A percentile compares a stretch with the other conserved stretches of the same genome.
phyloP scores from a whole-genome alignment of 345 rosid genomes.

The Arabidopsis suecica region DNA sequence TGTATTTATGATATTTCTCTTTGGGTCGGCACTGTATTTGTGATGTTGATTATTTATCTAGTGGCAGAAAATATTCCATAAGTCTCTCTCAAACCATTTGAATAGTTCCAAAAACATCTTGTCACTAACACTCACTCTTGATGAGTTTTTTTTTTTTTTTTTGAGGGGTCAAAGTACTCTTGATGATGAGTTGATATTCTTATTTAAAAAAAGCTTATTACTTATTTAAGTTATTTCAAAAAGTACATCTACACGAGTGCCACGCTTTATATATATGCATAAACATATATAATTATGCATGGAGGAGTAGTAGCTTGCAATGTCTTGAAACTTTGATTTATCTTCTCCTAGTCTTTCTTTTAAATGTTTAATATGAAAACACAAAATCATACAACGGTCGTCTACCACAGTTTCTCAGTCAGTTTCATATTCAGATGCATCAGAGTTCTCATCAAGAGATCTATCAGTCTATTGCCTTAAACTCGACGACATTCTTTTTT shows the following conservation, averaged over 20 bases:
- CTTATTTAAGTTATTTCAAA: no score
- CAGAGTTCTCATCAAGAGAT: conserved; percentile 44
- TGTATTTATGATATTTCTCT: not conserved
- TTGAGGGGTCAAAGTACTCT: not conserved
- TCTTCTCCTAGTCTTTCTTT: not conserved
- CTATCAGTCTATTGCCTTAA: conserved; percentile 30
- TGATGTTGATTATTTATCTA: not conserved
- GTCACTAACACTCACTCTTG: not conserved
- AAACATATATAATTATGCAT: not conserved
- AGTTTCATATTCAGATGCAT: conserved; percentile 42
- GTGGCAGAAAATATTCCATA: not conserved
- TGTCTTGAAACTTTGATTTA: conserved; percentile 13
- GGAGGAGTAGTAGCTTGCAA: conserved; percentile 15
- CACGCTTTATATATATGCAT: conserved; percentile 18
- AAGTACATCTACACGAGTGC: not conserved
- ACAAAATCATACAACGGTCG: no score
- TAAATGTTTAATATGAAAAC: conserved; percentile 15
- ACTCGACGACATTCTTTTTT: conserved; percentile 22
- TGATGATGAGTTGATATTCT: not conserved
- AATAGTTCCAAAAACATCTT: not conserved
- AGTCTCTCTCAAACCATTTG: not conserved
- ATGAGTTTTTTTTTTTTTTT: not conserved
- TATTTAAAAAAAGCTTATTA: no score
- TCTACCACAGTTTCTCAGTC: conserved; percentile 36
- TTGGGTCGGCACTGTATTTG: not conserved